Evolutionary conservation across 805 yeast genomes (phyloP).

Genomic region (Candida tallmaniae): DNA sequence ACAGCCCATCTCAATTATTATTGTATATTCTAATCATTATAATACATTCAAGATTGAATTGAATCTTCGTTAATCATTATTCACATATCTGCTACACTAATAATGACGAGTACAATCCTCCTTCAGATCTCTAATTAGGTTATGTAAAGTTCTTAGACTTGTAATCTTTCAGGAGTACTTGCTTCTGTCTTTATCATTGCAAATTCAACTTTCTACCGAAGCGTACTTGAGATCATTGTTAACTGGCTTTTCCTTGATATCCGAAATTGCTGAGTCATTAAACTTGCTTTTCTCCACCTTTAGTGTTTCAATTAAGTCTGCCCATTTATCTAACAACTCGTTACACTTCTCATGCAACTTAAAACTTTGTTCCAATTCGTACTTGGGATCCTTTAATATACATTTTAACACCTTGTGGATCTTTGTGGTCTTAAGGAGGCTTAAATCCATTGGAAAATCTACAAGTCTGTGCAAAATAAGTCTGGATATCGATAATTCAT

Average conservation of each 20-base stretch:
- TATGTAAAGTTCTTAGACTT: no score
- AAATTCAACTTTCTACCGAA: not conserved
- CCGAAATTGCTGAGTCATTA: conserved; percentile 26
- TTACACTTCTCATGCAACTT: conserved; percentile 43
- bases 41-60: no score
- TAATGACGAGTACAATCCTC: no score
- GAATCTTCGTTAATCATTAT: no score
- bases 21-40: no score
- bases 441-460: conserved; percentile 38
- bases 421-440: conserved; percentile 41
- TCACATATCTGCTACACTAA: no score
- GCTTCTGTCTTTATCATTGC: no score
- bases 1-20: no score
- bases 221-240: not conserved
- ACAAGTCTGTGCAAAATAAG: conserved; percentile 37
- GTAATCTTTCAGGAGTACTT: no score
- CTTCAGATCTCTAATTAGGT: no score
- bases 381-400: conserved; percentile 34
- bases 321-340: conserved; percentile 41
- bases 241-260: conserved; percentile 10
- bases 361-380: conserved; percentile 41
- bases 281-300: conserved; percentile 26
- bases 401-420: conserved; percentile 51
- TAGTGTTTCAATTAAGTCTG: conserved; percentile 28
- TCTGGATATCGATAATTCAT: conserved; percentile 39